Base-by-base conservation (phyloP, 768 basidiomycete species). In the Cystobasidium ongulense region DNA sequence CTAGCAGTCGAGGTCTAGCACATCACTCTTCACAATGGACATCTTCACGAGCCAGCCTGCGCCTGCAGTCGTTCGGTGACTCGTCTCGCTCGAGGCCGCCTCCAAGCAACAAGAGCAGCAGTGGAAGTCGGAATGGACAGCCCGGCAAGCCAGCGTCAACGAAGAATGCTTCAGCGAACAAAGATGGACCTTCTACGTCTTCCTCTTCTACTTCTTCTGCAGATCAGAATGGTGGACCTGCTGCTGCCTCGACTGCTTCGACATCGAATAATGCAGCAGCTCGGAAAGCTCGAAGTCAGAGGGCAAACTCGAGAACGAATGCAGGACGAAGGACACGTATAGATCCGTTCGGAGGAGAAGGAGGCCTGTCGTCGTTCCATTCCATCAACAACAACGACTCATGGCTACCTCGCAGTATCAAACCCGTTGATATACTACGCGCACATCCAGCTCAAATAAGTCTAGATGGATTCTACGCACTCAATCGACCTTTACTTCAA, bases 71-170 rank as follows among this genome's bases (percentile, higher is more conserved):
- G 1, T 71, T 71, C 68, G 53, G 68, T 38, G 68, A 59, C 25
- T 71, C 68, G 21, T 71, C 68, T 35, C 27, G 68, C 17, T 71
- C 68, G 8, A 33, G 68, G 23, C 68, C 68, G 50, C 65, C 65
- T 33, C 31, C 52, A 29, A 71, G 68, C 54, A 71, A 36, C 36
- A 71, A 59, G 27, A 59, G 53, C 53, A 46, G 52, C 54, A 35
- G 53, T 36, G 68, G 53, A 27, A 36, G 31, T 36, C 23, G 68
- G 5, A 50, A 10, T 33, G 53, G 53, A 35, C 27, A 35, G 21
- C 57, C 57, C 29, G 63, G 7, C 3, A 33, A 52, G 31, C 39
- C 68, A 59, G 54, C 68, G 27, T 21, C 13, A 59, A 53, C 27
- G 33, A 43, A 33, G 53, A 71, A 39, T 31, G 68, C 21, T 35